Base-by-base conservation (phyloP, 148 eudicot species). In the Cornus florida region DNA sequence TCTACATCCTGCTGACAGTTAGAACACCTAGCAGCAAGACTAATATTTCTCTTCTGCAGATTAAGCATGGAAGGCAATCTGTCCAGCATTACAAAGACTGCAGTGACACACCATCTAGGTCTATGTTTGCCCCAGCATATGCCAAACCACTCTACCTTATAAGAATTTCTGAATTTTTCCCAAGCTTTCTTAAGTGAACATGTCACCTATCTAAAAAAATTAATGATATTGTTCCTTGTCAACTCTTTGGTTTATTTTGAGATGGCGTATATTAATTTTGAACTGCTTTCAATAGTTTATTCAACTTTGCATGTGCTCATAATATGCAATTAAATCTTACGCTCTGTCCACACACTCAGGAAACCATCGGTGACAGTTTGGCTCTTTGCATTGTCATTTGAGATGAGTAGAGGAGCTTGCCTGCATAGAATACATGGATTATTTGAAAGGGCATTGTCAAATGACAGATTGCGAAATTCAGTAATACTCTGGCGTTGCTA, bases 401-500 rank as follows among this genome's bases (percentile, higher is more conserved):
- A 95, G 88, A 74, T 92, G 70, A 85, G 89, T 74, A 84, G 80
- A 83, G 91, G 89, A 28, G 88, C 90, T 75, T 84, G 94, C 12
- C 86, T 82, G 79, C 96, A 93, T 78, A 90, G 95, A 83, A 88
- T 95, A 53, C 94, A 82, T 83, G 91, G 93, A 62, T 86, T 95
- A 48, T 95, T 95, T 79, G 99, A 95, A 75, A 86, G 89, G 85
- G 97, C 95, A 74, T 41, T 95, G 83, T 89, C 84, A 72, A 82
- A 87, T 75, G 93, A 92, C 50, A 85, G 57, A 82, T 77, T 92
- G 75, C 89, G 83, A 14, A 84, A 85, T 73, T 87, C 90, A 28
- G 92, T 85, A 35, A 24, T 93, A 69, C 82, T 95, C 33, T 95
- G 99, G 99, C 94, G 97, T 31, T 93, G 85, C 83, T 95, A 92